phyloP scores from a whole-genome alignment of 352 stramenopile species.

The Phytophthora sansomeana region DNA sequence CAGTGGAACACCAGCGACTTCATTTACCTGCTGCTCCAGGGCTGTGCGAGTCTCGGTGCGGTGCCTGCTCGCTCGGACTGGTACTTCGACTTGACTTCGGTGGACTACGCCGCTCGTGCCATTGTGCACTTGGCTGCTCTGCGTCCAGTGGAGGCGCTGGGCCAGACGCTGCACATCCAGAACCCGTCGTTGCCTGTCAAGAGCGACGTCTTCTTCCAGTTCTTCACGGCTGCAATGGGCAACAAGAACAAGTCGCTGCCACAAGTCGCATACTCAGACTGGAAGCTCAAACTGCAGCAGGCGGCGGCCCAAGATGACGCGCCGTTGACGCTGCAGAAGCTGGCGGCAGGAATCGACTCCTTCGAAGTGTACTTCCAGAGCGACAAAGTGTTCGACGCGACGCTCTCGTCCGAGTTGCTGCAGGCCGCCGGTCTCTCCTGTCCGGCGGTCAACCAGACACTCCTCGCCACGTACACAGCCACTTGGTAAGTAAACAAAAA shows the following conservation, averaged over 20 bases:
- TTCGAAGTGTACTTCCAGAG: slow-evolving; percentile 77
- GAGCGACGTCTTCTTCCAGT: slow-evolving; percentile 60
- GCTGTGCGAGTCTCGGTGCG: slow-evolving; percentile 68
- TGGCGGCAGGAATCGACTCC: slow-evolving; percentile 65
- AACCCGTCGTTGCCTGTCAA: slow-evolving; percentile 53
- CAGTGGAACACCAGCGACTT: slow-evolving; percentile 92
- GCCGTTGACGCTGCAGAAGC: slow-evolving; percentile 56
- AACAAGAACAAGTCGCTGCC: slow-evolving; percentile 42
- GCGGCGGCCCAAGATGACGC: slow-evolving; percentile 34
- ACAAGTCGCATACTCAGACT: slow-evolving; percentile 47
- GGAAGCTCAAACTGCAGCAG: slow-evolving; percentile 43
- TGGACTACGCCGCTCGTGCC: slow-evolving; percentile 90
- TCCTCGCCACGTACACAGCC: slow-evolving; percentile 54
- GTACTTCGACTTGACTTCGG: slow-evolving; percentile 92
- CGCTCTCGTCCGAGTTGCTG: slow-evolving; percentile 57
- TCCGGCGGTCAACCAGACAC: slow-evolving; percentile 45
- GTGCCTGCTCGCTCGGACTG: slow-evolving; percentile 74
- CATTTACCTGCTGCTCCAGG: slow-evolving; percentile 89
- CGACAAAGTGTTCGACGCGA: slow-evolving; percentile 70
- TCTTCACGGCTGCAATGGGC: slow-evolving; percentile 41
- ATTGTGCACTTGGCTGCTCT: slow-evolving; percentile 83
- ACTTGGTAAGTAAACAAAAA: slow-evolving; percentile 40
- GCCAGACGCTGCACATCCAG: slow-evolving; percentile 82
- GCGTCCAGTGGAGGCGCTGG: slow-evolving; percentile 59
- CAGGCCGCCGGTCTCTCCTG: slow-evolving; percentile 47